Conservation (phyloP, 1,284 basidiomycete species). For the Moesziomyces parantarcticus region DNA sequence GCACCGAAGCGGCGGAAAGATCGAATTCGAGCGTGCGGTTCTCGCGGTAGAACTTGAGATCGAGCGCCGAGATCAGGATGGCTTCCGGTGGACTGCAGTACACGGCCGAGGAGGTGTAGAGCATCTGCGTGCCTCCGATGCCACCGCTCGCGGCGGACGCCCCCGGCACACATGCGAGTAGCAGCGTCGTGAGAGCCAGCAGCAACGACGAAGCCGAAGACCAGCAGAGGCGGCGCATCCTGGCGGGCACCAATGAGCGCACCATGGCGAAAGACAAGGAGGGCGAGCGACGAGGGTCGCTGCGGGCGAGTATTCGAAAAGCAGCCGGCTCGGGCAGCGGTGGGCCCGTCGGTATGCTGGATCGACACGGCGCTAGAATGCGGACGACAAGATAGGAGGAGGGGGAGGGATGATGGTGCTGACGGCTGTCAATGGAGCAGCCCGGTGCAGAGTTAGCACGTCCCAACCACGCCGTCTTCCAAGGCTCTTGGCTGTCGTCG, state of each 20-base stretch:
- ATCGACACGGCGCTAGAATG: no score
- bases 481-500: no score
- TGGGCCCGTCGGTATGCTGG: not conserved
- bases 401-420: no score
- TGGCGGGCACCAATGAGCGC: no score
- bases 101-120: slow-evolving; percentile 59
- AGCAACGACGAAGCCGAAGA: slow-evolving; percentile 2
- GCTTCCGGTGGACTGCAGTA: slow-evolving; percentile 63
- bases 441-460: no score
- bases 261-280: no score
- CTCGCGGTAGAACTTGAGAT: slow-evolving; percentile 56
- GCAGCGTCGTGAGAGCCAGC: slow-evolving; percentile 5
- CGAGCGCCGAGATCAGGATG: slow-evolving; percentile 58
- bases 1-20: slow-evolving; percentile 58
- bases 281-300: no score
- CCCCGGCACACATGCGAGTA: slow-evolving; percentile 9
- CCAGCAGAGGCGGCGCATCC: not conserved
- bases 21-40: slow-evolving; percentile 64
- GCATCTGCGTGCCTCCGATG: slow-evolving; percentile 38
- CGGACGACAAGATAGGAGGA: no score
- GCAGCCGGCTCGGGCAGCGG: no score
- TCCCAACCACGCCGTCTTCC: no score
- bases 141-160: slow-evolving; percentile 9
- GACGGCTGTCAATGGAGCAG: no score
- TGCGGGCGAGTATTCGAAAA: not conserved